Evolutionary conservation across 495 filamentous ascomycete species (phyloP).

Genomic region (Cairneyella variabilis): DNA sequence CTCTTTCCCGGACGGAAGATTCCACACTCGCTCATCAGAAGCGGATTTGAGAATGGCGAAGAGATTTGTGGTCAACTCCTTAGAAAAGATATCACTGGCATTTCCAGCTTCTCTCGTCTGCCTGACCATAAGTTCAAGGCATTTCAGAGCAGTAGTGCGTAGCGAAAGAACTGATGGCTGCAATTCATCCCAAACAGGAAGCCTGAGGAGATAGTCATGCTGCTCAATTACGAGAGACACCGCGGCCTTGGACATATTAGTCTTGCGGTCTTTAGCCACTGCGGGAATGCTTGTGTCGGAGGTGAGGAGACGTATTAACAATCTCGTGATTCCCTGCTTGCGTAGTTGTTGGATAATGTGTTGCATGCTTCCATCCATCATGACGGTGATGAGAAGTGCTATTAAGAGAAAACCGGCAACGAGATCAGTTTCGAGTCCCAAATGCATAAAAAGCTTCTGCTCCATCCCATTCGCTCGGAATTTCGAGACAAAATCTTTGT

Average conservation of each 20-base stretch:
- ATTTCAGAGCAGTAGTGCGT: conserved; percentile 58
- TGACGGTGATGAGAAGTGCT: conserved; percentile 50
- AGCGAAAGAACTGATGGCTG: conserved; percentile 52
- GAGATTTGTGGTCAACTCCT: conserved; percentile 44
- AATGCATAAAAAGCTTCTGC: conserved; percentile 54
- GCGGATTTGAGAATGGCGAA: conserved; percentile 41
- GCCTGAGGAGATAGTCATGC: conserved; percentile 41
- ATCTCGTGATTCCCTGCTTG: conserved; percentile 41
- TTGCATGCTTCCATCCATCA: conserved; percentile 44
- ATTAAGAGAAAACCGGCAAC: conserved; percentile 57
- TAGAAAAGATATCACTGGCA: conserved; percentile 47
- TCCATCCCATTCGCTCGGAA: conserved; percentile 76
- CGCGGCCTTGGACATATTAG: conserved; percentile 64
- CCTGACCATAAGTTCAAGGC: conserved; percentile 56
- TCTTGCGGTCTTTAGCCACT: conserved; percentile 57
- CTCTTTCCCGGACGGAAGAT: conserved; percentile 26
- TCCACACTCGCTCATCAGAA: conserved; percentile 20
- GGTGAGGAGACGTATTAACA: conserved; percentile 52
- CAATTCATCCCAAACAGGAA: conserved; percentile 54
- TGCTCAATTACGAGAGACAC: conserved; percentile 51
- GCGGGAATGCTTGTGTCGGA: conserved; percentile 45
- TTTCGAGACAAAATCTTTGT: conserved; percentile 59
- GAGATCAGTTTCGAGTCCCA: conserved; percentile 48
- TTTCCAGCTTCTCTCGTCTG: conserved; percentile 46
- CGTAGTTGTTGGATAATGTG: conserved; percentile 49